Percentiles rank a stretch among this genome's conserved stretches.
phyloP scores from a whole-genome alignment of 225 moss, liverwort and hornwort species.

The Sphagnum contortum region DNA sequence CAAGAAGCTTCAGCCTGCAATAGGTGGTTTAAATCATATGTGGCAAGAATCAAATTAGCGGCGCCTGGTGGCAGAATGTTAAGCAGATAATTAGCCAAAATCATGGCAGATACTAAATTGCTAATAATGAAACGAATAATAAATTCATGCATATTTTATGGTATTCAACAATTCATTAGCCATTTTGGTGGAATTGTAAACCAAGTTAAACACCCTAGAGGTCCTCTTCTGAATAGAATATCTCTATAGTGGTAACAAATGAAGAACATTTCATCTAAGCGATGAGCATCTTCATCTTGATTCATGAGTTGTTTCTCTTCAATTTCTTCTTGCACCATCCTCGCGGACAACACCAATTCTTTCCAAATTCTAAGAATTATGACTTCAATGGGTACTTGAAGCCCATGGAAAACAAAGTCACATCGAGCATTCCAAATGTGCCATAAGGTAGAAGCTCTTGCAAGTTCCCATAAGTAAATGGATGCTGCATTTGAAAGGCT shows the following conservation, averaged over 20 bases:
- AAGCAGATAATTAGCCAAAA: too few species aligned
- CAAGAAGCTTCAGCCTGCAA: too few species aligned
- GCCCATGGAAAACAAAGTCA: conserved; percentile 2
- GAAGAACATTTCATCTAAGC: neutral
- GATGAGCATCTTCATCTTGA: conserved; percentile 1
- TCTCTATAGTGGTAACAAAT: conserved; percentile 15
- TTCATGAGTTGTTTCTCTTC: conserved; percentile 3
- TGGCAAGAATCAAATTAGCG: too few species aligned
- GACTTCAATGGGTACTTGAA: neutral
- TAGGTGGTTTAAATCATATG: too few species aligned
- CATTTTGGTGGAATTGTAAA: conserved; percentile 7
- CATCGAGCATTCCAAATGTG: conserved; percentile 10
- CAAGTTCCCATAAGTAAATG: conserved; percentile 13
- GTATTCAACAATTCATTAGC: neutral
- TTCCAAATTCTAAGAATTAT: conserved; percentile 8
- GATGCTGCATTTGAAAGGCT: conserved; percentile 5
- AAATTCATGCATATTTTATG: too few species aligned
- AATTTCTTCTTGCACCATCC: conserved; percentile 4
- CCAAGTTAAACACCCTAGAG: conserved; percentile 8
- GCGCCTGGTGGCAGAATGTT: too few species aligned
- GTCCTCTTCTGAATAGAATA: conserved; percentile 12
- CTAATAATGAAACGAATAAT: too few species aligned
- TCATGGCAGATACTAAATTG: too few species aligned
- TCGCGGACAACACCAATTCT: conserved; percentile 4
- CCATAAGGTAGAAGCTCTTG: conserved; percentile 10